These are phyloP conservation scores for Tuber calosporum DNA, from an alignment of 495 filamentous ascomycete genomes.

Conservation along the genomic window DNA sequence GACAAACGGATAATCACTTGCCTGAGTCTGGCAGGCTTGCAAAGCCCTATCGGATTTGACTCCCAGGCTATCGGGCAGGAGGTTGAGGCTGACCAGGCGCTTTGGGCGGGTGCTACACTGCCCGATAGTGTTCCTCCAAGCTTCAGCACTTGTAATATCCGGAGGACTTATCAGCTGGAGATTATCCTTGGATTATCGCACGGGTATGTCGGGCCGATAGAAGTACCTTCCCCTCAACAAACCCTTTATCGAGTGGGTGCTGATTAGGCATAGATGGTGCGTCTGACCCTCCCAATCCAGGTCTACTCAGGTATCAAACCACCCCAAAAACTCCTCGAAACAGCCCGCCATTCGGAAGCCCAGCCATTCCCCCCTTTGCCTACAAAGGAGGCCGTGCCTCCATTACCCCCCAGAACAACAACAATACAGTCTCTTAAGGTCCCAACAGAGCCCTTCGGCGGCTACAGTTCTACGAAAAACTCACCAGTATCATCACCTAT, in stretches of 20 bases:
- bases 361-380: slow-evolving; percentile 37
- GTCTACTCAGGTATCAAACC: slow-evolving; percentile 90
- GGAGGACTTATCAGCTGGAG: slow-evolving; percentile 72
- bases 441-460: slow-evolving; percentile 42
- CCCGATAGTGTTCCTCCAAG: slow-evolving; percentile 78
- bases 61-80: slow-evolving; percentile 59
- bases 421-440: slow-evolving; percentile 42
- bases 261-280: slow-evolving; percentile 56
- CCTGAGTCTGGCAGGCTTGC: slow-evolving; percentile 17
- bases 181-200: slow-evolving; percentile 60
- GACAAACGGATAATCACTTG: slow-evolving; percentile 50
- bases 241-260: slow-evolving; percentile 62
- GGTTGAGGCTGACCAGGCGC: slow-evolving; percentile 53
- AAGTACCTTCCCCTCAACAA: slow-evolving; percentile 45
- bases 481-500: slow-evolving; percentile 18
- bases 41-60: slow-evolving; percentile 19
- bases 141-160: slow-evolving; percentile 84
- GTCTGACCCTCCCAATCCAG: slow-evolving; percentile 67
- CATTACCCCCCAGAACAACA: slow-evolving; percentile 31
- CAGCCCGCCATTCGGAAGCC: slow-evolving; percentile 47
- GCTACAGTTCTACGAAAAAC: slow-evolving; percentile 21
- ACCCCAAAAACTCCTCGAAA: slow-evolving; percentile 64
- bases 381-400: slow-evolving; percentile 4
- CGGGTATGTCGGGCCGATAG: slow-evolving; percentile 44
- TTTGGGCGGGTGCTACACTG: slow-evolving; percentile 64